Conservation (phyloP, 2,329 filamentous ascomycete species). For the Aspergillus sp. region DNA sequence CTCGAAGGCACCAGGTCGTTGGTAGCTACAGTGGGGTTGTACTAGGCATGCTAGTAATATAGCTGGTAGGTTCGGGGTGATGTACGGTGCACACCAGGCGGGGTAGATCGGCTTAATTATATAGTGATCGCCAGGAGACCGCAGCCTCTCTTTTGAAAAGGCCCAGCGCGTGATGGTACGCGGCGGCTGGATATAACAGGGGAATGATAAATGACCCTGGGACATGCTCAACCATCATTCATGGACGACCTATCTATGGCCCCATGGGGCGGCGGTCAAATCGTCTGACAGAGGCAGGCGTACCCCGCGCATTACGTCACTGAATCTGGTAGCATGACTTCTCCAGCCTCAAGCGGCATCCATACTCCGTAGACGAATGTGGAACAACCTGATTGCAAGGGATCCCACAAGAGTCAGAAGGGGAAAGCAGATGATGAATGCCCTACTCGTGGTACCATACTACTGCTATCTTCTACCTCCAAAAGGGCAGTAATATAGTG, state of each 20-base stretch:
- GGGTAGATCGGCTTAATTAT: background rate
- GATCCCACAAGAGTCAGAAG: too few relatives aligned
- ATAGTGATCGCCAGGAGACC: background rate
- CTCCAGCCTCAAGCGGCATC: too few relatives aligned
- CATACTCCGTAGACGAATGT: too few relatives aligned
- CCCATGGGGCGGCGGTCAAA: background rate
- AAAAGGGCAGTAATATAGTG: background rate
- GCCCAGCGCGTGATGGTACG: background rate
- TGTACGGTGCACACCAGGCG: background rate
- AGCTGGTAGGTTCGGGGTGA: background rate
- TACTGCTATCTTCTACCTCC: background rate
- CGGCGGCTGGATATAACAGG: background rate
- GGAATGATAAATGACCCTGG: background rate
- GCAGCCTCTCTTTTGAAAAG: background rate
- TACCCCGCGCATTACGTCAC: background rate
- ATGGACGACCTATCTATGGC: background rate
- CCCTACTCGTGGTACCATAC: background rate
- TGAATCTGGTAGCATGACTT: background rate
- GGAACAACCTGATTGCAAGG: too few relatives aligned
- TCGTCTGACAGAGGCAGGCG: background rate
- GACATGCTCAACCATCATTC: background rate
- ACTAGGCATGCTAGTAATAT: background rate
- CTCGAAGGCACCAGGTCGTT: background rate
- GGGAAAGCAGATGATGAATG: background rate
- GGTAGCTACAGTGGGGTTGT: conserved; percentile 3